Evolutionary conservation across 257 asterid species (phyloP).

Genomic region (Eucommia ulmoides): DNA sequence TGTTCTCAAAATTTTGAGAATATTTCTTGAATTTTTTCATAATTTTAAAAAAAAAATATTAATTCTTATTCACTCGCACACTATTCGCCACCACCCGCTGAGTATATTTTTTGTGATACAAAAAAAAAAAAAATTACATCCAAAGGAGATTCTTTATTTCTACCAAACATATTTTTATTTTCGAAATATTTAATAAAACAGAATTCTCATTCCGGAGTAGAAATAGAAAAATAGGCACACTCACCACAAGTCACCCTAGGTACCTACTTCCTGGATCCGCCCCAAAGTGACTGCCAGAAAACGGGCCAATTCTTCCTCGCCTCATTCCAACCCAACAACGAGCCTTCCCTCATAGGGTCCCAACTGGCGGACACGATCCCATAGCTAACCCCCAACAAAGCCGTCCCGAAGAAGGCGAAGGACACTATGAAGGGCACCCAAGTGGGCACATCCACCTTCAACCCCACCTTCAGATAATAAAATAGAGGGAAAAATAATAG

Average conservation of each 20-base stretch:
- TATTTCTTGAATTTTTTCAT: too few relatives aligned
- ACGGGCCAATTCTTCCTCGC: conserved; percentile 95
- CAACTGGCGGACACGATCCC: conserved; percentile 97
- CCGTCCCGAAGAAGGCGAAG: conserved; percentile 76
- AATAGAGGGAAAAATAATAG: conserved; percentile 80
- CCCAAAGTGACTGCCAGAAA: conserved; percentile 73
- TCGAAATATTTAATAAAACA: too few relatives aligned
- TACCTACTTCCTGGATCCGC: conserved; percentile 45
- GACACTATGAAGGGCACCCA: conserved; percentile 91
- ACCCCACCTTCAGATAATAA: conserved; percentile 75
- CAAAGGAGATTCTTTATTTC: too few relatives aligned
- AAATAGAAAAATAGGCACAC: too few relatives aligned
- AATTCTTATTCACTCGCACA: too few relatives aligned
- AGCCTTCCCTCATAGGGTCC: conserved; percentile 95
- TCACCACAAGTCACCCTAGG: conserved; percentile 11
- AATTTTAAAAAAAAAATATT: too few relatives aligned
- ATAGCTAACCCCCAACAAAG: conserved; percentile 75
- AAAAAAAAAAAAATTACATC: too few relatives aligned
- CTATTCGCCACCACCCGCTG: too few relatives aligned
- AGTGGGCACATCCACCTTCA: conserved; percentile 80
- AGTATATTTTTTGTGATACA: too few relatives aligned
- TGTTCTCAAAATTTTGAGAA: too few relatives aligned
- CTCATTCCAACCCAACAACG: conserved; percentile 85
- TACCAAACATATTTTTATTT: too few relatives aligned
- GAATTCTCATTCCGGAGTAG: too few relatives aligned